phyloP scores from a whole-genome alignment of 441 rosid species.

The Arabidopsis hybrid region DNA sequence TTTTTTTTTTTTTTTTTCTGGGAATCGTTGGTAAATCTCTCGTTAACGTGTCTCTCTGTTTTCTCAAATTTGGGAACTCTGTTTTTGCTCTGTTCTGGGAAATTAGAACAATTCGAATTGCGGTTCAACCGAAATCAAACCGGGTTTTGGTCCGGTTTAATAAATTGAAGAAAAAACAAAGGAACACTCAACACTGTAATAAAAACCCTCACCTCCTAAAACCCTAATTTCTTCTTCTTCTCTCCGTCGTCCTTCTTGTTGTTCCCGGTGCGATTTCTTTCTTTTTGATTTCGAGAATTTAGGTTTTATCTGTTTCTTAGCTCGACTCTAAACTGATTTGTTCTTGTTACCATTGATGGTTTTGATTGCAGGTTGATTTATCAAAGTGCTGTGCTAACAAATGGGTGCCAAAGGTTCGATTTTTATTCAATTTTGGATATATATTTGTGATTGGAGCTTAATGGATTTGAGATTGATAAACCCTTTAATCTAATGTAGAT shows the following conservation, averaged over 20 bases:
- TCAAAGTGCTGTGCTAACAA: constrained; percentile 3
- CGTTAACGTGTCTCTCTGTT: not conserved
- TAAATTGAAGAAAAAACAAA: not conserved
- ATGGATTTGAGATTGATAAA: constrained; percentile 4
- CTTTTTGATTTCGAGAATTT: not conserved
- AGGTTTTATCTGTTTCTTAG: not conserved
- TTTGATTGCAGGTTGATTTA: constrained; percentile 19
- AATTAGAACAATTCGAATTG: not conserved
- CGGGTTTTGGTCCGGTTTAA: constrained; percentile 6
- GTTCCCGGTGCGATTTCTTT: constrained; percentile 4
- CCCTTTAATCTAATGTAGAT: constrained; percentile 37
- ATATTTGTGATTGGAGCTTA: not conserved
- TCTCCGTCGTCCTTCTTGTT: constrained; percentile 1
- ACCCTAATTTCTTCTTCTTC: constrained; percentile 16
- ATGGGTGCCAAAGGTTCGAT: constrained; percentile 51
- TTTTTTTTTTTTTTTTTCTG: not conserved
- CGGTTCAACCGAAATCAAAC: not conserved
- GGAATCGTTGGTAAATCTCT: not conserved
- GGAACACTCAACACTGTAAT: not conserved
- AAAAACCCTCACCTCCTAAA: constrained; percentile 12
- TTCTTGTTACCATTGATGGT: not conserved
- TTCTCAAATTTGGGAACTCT: not conserved
- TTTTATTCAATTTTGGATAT: not conserved
- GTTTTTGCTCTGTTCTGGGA: not conserved
- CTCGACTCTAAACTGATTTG: not conserved